phyloP scores from a whole-genome alignment of 2,329 filamentous ascomycete genomes.

The Ophiosphaerella narmari region DNA sequence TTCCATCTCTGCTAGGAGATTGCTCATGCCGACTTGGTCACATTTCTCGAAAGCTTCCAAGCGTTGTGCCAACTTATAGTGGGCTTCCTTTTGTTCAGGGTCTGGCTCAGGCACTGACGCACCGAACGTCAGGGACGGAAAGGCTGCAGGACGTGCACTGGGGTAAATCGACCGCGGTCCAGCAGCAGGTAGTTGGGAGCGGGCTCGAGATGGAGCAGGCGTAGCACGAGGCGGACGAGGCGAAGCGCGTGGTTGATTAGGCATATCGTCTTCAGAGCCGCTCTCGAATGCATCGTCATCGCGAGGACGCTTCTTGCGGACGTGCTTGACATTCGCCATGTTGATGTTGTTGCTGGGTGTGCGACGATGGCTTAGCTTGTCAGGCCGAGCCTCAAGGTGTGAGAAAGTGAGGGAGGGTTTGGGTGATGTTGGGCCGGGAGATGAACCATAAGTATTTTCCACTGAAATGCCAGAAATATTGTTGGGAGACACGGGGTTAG shows the following conservation, averaged over 20 bases:
- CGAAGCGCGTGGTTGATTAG: too few relatives aligned
- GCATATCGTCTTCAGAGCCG: too few relatives aligned
- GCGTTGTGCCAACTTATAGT: constrained; percentile 3
- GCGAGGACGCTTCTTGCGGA: not conserved
- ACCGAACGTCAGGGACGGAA: constrained; percentile 5
- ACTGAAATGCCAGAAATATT: not conserved
- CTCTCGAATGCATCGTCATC: too few relatives aligned
- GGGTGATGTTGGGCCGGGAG: too few relatives aligned
- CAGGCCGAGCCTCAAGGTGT: not conserved
- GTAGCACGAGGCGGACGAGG: not conserved
- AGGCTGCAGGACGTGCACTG: constrained; percentile 5
- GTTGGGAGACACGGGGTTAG: not conserved
- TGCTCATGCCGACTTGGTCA: not conserved
- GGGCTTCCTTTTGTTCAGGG: not conserved
- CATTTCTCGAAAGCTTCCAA: constrained; percentile 2
- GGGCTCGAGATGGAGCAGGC: not conserved
- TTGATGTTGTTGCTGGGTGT: not conserved
- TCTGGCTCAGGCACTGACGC: not conserved
- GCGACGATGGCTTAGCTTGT: not conserved
- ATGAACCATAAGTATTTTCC: not conserved
- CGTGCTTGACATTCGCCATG: constrained; percentile 9
- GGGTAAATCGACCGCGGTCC: not conserved
- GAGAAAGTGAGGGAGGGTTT: too few relatives aligned
- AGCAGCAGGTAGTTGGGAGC: not conserved
- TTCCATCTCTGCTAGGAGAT: constrained; percentile 5